Evolutionary conservation across 768 basidiomycete genomes (phyloP).

Genomic region (Kondoa malvinella): DNA sequence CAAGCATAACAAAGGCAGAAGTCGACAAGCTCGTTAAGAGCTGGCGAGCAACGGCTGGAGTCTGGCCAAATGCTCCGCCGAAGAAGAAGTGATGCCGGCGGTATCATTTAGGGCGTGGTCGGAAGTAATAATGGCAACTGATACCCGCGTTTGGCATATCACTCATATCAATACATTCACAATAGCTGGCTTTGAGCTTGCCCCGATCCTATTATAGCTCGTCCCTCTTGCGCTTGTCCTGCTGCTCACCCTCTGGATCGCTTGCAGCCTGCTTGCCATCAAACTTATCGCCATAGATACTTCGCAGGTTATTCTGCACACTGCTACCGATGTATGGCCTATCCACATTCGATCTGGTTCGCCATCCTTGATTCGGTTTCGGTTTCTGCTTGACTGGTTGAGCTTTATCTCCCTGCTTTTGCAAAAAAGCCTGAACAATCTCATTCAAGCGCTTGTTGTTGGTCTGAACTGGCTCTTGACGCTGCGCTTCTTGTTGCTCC

Average conservation of each 20-base stretch:
- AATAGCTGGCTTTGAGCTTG: too few relatives aligned
- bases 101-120: too few relatives aligned
- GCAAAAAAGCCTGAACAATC: not conserved
- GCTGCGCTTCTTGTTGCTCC: not conserved
- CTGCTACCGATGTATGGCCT: not conserved
- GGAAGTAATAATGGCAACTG: too few relatives aligned
- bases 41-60: not conserved
- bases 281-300: not conserved
- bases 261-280: too few relatives aligned
- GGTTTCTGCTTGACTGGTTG: too few relatives aligned
- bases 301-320: not conserved
- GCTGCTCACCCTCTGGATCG: too few relatives aligned
- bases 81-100: conserved; percentile 1
- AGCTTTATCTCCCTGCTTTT: not conserved
- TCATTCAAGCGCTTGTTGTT: not conserved
- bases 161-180: too few relatives aligned
- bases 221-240: not conserved
- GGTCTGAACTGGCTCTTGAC: not conserved
- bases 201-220: conserved; percentile 1
- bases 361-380: not conserved
- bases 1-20: not conserved
- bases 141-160: too few relatives aligned
- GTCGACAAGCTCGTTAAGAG: not conserved
- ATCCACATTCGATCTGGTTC: not conserved
- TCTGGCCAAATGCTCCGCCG: conserved; percentile 5